Conservation (phyloP, 345 rosid species). For the Angophora floribunda region DNA sequence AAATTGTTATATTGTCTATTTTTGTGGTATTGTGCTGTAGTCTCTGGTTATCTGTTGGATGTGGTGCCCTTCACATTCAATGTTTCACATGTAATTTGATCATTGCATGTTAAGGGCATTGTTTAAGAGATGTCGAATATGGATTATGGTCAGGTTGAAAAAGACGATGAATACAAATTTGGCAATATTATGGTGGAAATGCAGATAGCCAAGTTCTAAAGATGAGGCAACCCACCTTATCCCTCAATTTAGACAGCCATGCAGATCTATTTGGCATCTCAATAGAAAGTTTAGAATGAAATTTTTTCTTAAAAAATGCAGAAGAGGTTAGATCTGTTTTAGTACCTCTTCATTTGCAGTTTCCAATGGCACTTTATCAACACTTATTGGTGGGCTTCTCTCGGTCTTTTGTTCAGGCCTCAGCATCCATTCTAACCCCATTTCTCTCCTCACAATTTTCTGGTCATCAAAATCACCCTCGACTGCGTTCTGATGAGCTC, state of each 20-base stretch:
- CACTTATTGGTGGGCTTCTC: conserved; percentile 14
- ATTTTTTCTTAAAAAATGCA: background rate
- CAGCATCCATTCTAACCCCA: conserved; percentile 90
- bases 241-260: background rate
- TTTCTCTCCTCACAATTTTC: conserved; percentile 52
- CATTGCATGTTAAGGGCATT: background rate
- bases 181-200: background rate
- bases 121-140: background rate
- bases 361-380: conserved; percentile 27
- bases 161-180: background rate
- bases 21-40: background rate
- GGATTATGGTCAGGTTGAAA: background rate
- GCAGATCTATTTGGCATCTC: background rate
- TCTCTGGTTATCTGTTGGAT: background rate
- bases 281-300: background rate
- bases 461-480: conserved; percentile 19
- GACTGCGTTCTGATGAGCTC: background rate
- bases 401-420: conserved; percentile 40
- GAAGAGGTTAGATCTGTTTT: background rate
- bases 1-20: background rate
- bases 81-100: background rate
- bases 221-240: background rate
- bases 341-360: conserved; percentile 43
- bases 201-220: background rate
- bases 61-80: background rate